Evolutionary conservation across 768 basidiomycete genomes (phyloP).

Genomic region (Mycena alexandri): DNA sequence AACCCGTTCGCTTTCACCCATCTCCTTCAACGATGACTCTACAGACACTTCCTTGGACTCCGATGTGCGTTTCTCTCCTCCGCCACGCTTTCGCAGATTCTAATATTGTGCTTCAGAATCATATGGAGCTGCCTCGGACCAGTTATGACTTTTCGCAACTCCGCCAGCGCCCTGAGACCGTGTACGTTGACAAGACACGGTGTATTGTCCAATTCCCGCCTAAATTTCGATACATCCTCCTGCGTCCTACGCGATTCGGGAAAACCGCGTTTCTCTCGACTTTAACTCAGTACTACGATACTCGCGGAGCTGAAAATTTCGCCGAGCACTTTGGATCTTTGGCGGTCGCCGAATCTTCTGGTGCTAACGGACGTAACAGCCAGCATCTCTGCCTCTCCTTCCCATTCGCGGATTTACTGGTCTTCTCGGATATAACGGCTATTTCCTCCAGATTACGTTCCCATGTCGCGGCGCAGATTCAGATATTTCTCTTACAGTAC

Average conservation of each 20-base stretch:
- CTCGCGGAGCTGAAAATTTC: neutral
- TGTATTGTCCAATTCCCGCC: slow-evolving; percentile 2
- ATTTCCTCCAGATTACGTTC: too few species aligned
- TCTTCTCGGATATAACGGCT: too few species aligned
- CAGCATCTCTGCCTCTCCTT: slow-evolving; percentile 5
- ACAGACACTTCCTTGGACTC: too few species aligned
- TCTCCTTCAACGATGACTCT: too few species aligned
- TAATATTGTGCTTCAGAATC: neutral
- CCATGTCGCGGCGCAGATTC: too few species aligned
- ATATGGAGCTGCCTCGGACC: neutral
- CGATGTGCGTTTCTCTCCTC: too few species aligned
- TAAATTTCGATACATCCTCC: slow-evolving; percentile 3
- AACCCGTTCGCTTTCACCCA: too few species aligned
- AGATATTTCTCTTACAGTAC: too few species aligned
- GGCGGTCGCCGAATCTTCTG: neutral
- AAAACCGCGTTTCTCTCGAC: slow-evolving; percentile 22
- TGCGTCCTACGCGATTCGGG: slow-evolving; percentile 25
- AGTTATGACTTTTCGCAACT: neutral
- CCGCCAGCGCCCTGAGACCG: neutral
- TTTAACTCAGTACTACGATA: slow-evolving; percentile 15
- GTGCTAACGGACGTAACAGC: too few species aligned
- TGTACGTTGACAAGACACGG: slow-evolving; percentile 16
- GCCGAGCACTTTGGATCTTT: slow-evolving; percentile 4
- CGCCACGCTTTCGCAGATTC: neutral
- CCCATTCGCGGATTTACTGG: neutral